Conservation (phyloP, 1,139 yeast genomes). For the Hanseniaspora gamundiae region DNA sequence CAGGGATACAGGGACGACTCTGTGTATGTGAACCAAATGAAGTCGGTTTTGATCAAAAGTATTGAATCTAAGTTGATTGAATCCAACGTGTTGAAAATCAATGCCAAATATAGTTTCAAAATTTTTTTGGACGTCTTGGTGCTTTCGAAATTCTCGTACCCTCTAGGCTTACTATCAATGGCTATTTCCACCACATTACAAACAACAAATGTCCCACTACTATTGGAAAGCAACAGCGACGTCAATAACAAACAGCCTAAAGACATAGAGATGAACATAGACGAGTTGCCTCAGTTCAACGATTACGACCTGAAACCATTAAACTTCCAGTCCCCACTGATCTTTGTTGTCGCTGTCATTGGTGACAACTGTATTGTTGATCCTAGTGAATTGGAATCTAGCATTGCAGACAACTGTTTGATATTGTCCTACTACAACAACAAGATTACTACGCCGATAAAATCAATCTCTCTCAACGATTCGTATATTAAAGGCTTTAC, state of each 20-base stretch:
- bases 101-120: conserved; percentile 64
- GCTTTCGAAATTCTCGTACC: conserved; percentile 56
- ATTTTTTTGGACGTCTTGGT: conserved; percentile 70
- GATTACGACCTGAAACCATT: conserved; percentile 66
- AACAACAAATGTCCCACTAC: conserved; percentile 63
- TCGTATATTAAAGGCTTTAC: conserved; percentile 19
- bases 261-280: conserved; percentile 57
- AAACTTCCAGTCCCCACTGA: conserved; percentile 55
- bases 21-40: conserved; percentile 44
- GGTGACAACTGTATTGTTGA: conserved; percentile 59
- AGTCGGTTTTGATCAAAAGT: conserved; percentile 34
- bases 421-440: conserved; percentile 59
- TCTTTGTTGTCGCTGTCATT: conserved; percentile 63
- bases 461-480: conserved; percentile 38
- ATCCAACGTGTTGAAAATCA: conserved; percentile 43
- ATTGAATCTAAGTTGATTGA: conserved; percentile 20
- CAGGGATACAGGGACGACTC: conserved; percentile 64
- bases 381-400: conserved; percentile 78
- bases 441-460: conserved; percentile 51
- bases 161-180: conserved; percentile 66
- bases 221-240: conserved; percentile 50
- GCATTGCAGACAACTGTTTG: conserved; percentile 73
- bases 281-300: conserved; percentile 83
- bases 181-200: conserved; percentile 71
- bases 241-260: conserved; percentile 61